Conservation (phyloP, 2,329 filamentous ascomycete species). For the Eutypella sp. region DNA sequence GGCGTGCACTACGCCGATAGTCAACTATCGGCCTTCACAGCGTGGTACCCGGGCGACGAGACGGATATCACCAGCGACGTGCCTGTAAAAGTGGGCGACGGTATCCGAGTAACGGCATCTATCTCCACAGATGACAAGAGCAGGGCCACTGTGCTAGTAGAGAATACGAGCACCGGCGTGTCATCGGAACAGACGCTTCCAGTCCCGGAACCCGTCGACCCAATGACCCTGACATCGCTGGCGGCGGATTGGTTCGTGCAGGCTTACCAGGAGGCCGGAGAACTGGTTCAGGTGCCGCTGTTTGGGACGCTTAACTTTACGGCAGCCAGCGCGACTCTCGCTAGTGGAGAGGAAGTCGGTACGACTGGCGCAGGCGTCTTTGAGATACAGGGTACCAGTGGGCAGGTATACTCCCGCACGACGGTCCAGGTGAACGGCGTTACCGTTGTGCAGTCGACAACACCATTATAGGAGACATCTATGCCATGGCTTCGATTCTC, state of each 20-base stretch:
- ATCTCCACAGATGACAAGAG: constrained; percentile 4
- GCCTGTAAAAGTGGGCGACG: constrained; percentile 7
- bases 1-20: constrained; percentile 9
- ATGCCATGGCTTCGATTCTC: no score
- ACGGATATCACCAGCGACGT: constrained; percentile 9
- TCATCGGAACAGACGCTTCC: constrained; percentile 6
- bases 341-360: constrained; percentile 4
- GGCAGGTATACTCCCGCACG: constrained; percentile 11
- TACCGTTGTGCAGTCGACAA: background rate
- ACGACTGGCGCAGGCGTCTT: constrained; percentile 6
- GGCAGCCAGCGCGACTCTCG: constrained; percentile 7
- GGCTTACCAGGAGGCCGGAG: constrained; percentile 9
- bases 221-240: constrained; percentile 3
- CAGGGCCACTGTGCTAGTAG: constrained; percentile 8
- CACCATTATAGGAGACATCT: background rate
- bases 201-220: constrained; percentile 5
- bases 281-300: constrained; percentile 8
- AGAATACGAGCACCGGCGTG: constrained; percentile 10
- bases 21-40: constrained; percentile 5
- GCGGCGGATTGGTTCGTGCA: constrained; percentile 14
- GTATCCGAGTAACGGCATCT: constrained; percentile 9
- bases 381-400: constrained; percentile 13
- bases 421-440: constrained; percentile 1
- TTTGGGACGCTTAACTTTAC: constrained; percentile 10
- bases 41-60: constrained; percentile 7